Base-by-base conservation (phyloP, 345 rosid genomes). In the Salix exigua region DNA sequence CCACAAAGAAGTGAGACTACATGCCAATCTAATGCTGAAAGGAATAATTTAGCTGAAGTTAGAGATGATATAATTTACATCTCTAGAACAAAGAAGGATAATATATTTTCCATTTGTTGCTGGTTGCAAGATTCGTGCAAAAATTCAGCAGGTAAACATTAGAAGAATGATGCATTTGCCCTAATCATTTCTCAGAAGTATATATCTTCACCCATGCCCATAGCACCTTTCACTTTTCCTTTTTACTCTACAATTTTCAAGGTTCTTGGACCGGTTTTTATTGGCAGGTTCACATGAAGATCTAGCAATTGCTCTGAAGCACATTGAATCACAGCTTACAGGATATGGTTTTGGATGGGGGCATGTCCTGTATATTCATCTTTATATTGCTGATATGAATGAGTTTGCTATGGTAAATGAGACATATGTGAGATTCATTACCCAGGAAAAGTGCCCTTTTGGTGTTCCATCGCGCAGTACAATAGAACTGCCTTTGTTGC, bases 391-490 rank as follows among this genome's bases (percentile, higher is more conserved):
- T 75, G 91, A 90, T 88, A 96, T 96, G 97, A 82, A 88, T 82
- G 91, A 91, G 68, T 94, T 94, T 66, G 64, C 90, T 61, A 69
- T 70, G 65, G 98, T 98, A 69, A 96, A 94, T 87, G 92, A 90
- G 83, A 94, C 91, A 13, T 93, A 96, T 82, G 91, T 91, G 80
- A 89, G 82, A 70, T 96, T 89, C 76, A 94, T 96, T 76, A 92
- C 95, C 18, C 97, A 91, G 80, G 98, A 89, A 72, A 92, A 89
- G 78, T 96, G 98, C 79, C 93, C 91, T 76, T 88, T 85, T 48
- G 99, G 99, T 85, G 98, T 96, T 87, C 99, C 99, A 77, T 96
- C 99, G 31, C 95, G 99, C 31, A 92, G 99, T 83, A 96, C 97
- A 30, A 82, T 96, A 65, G 97, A 94, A 85, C 86, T 96, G 75